phyloP scores from a whole-genome alignment of 345 rosid genomes.

The Pseudoturritis turrita region DNA sequence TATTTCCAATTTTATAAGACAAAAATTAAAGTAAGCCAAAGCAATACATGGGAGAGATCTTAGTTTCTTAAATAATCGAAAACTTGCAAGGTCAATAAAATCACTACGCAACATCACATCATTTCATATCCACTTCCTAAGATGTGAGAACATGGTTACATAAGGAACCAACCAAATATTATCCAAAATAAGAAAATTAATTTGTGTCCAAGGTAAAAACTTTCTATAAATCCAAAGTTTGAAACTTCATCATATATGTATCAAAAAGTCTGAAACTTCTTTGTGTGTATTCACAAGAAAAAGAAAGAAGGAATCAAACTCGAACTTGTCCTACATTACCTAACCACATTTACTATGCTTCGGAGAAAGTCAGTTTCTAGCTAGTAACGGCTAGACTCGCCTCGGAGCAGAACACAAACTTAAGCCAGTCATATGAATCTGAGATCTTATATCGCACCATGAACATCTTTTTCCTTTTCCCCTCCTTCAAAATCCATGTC shows the following conservation, averaged over 20 bases:
- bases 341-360: slow-evolving; percentile 8
- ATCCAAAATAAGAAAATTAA: no score
- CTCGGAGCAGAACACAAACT: not conserved
- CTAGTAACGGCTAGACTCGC: not conserved
- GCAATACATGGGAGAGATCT: not conserved
- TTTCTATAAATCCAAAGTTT: not conserved
- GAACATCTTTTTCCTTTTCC: not conserved
- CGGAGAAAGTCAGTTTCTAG: slow-evolving; percentile 8
- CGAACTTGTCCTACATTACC: slow-evolving; percentile 10
- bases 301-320: slow-evolving; percentile 6
- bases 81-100: not conserved
- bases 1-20: not conserved
- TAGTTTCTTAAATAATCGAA: not conserved
- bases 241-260: not conserved
- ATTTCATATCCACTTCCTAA: not conserved
- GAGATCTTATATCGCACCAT: not conserved
- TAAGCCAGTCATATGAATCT: not conserved
- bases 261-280: not conserved
- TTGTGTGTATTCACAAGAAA: slow-evolving; percentile 7
- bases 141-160: not conserved
- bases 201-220: not conserved
- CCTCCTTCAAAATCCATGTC: not conserved
- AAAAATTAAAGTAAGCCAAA: not conserved
- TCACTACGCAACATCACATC: not conserved
- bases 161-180: not conserved